Base-by-base conservation (phyloP, 108 stramenopile genomes). In the Cyclotella choctawhatcheeana region DNA sequence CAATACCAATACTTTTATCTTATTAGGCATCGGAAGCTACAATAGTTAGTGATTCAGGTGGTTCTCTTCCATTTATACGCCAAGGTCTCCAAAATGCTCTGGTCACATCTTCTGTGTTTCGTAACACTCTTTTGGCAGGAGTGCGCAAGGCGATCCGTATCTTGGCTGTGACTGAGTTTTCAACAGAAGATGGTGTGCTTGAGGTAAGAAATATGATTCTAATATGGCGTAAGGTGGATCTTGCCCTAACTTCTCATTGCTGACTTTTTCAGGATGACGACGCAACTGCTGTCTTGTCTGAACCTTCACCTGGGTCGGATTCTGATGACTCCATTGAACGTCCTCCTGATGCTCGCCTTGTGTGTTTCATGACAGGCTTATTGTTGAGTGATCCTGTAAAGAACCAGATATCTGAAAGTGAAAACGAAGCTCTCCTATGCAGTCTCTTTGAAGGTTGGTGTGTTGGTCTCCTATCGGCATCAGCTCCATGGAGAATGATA, bases 401-500 rank as follows among this genome's bases (percentile, higher is more conserved):
- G 44, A 53, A 67, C 17, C 60, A 62, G 32, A 76, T 86, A 44
- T 73, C 84, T 27, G 71, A 69, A 32, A 27, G 22, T 40, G 70
- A 86, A 14, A 73, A 81, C 44, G 43, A 76, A n/a, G 71, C 76
- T 20, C 18, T 92, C 8, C 68, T 81, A 33, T 75, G 35, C 2
- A 71, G 58, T 27, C 79, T 94, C 5, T 86, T 91, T 59, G 86
- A 90, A 73, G 93, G 86, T 17, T 94, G 93, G 93, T 87, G 86
- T 66, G 60, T 94, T 44, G 93, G 93, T 5, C 63, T 94, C 25
- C 73, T 94, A 8, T 91, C 93, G 20, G 88, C 84, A 20, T 94
- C 93, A 0, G 51, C 86, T 26, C 93, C 93, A 17, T 94, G 90
- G 90, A 64, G 90, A 30, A 91, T 94, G 93, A 77, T 94, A 12